phyloP scores from a whole-genome alignment of 352 stramenopile genomes.

The Phytophthora syringae region DNA sequence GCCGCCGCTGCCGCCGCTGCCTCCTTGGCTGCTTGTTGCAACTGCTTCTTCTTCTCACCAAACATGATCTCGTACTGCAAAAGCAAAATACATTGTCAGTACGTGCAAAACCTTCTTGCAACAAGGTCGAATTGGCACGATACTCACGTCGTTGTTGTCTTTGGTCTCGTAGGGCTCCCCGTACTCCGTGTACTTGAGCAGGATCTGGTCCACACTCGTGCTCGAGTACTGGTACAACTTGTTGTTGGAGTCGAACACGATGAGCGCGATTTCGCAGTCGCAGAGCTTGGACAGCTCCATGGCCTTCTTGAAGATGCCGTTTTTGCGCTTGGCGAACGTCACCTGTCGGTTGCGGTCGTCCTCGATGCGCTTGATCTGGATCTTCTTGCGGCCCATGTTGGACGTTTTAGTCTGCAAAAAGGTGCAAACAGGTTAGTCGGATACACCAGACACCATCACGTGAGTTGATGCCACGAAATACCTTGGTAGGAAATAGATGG shows the following conservation, averaged over 20 bases:
- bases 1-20: constrained; percentile 40
- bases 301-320: constrained; percentile 88
- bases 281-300: constrained; percentile 90
- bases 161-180: constrained; percentile 84
- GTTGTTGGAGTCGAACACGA: constrained; percentile 89
- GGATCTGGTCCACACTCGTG: constrained; percentile 81
- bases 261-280: constrained; percentile 87
- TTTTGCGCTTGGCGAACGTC: constrained; percentile 87
- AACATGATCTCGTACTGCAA: constrained; percentile 84
- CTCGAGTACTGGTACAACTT: constrained; percentile 89
- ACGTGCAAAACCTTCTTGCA: neutral
- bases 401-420: neutral
- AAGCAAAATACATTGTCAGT: neutral
- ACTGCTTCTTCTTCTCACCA: constrained; percentile 80
- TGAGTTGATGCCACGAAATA: constrained; percentile 21
- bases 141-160: constrained; percentile 82
- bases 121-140: neutral
- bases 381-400: constrained; percentile 81
- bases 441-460: constrained; percentile 17
- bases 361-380: constrained; percentile 89
- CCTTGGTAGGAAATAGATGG: constrained; percentile 41
- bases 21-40: constrained; percentile 53
- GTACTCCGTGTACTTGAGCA: constrained; percentile 90
- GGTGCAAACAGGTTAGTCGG: constrained; percentile 36
- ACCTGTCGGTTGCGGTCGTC: constrained; percentile 87